Conservation (phyloP, 1,284 basidiomycete species). For the Melampsora americana region DNA sequence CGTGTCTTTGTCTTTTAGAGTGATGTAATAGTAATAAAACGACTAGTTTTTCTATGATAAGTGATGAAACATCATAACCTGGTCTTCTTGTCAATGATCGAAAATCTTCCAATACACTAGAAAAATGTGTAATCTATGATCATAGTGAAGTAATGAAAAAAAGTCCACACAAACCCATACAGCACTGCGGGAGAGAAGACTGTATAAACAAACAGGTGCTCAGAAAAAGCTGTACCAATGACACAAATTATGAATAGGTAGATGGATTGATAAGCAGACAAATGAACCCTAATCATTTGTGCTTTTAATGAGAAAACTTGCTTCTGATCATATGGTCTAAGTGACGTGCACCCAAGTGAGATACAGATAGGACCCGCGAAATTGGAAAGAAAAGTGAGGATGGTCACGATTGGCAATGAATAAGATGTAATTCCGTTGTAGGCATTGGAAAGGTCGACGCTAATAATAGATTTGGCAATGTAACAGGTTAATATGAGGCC, state of each 20-base stretch:
- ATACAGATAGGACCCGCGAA: slow-evolving; percentile 47
- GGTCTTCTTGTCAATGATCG: not conserved
- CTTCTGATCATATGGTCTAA: not conserved
- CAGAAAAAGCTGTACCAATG: slow-evolving; percentile 45
- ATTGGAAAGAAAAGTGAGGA: slow-evolving; percentile 48
- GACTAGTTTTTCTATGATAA: not conserved
- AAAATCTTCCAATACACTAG: not conserved
- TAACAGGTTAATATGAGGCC: not conserved
- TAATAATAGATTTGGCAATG: not conserved
- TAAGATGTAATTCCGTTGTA: slow-evolving; percentile 47
- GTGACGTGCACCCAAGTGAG: slow-evolving; percentile 7
- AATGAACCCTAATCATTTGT: not conserved
- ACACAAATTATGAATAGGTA: slow-evolving; percentile 22
- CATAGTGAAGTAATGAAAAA: slow-evolving; percentile 27
- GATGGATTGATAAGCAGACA: slow-evolving; percentile 23
- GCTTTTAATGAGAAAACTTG: not conserved
- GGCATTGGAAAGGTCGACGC: slow-evolving; percentile 48
- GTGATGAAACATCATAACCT: not conserved
- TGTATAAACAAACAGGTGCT: slow-evolving; percentile 47
- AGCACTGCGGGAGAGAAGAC: slow-evolving; percentile 48
- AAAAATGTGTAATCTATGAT: not conserved
- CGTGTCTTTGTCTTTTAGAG: not conserved
- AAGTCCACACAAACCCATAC: slow-evolving; percentile 44
- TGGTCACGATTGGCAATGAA: slow-evolving; percentile 45
- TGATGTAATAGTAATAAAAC: no score